Percentiles rank a stretch among this genome's conserved stretches.
Conservation (phyloP, 306 rosid species). For the Dalbergia cochinchinensis region DNA sequence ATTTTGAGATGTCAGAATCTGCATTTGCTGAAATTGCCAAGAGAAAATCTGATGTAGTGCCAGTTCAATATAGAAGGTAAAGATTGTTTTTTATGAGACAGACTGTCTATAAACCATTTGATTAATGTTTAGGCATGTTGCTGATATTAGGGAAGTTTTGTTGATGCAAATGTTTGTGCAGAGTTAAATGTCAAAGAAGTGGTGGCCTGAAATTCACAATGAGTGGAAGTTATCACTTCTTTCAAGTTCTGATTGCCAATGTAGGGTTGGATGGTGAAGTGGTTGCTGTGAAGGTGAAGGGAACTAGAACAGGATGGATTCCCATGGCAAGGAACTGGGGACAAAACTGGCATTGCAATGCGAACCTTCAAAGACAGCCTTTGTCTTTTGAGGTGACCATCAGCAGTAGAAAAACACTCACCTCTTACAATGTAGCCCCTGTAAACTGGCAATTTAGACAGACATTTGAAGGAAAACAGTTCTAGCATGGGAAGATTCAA, state of each 20-base stretch:
- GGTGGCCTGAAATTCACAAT: conserved; percentile 28
- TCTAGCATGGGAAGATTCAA: conserved; percentile 49
- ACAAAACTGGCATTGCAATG: conserved; percentile 86
- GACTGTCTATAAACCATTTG: neutral
- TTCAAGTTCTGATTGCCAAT: conserved; percentile 66
- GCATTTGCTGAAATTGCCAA: conserved; percentile 88
- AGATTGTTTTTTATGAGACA: conserved; percentile 22
- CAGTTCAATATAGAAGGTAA: conserved; percentile 95
- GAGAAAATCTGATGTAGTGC: conserved; percentile 82
- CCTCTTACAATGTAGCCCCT: conserved; percentile 90
- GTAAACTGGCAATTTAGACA: conserved; percentile 81
- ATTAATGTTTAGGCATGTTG: conserved; percentile 21
- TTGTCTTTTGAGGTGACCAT: conserved; percentile 90
- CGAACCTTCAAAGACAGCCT: conserved; percentile 83
- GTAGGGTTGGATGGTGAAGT: conserved; percentile 88
- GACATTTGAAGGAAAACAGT: conserved; percentile 93
- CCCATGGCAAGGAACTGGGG: conserved; percentile 97
- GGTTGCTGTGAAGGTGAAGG: conserved; percentile 91
- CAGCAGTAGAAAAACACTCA: conserved; percentile 72
- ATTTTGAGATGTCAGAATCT: conserved; percentile 89
- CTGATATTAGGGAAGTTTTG: conserved; percentile 5
- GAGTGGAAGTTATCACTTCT: conserved; percentile 76
- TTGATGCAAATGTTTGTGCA: conserved; percentile 46
- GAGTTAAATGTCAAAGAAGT: conserved; percentile 42
- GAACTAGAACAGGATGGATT: conserved; percentile 95